Evolutionary conservation across 805 yeast species (phyloP).

Genomic region (Vanderwaltozyma yarrowii): DNA sequence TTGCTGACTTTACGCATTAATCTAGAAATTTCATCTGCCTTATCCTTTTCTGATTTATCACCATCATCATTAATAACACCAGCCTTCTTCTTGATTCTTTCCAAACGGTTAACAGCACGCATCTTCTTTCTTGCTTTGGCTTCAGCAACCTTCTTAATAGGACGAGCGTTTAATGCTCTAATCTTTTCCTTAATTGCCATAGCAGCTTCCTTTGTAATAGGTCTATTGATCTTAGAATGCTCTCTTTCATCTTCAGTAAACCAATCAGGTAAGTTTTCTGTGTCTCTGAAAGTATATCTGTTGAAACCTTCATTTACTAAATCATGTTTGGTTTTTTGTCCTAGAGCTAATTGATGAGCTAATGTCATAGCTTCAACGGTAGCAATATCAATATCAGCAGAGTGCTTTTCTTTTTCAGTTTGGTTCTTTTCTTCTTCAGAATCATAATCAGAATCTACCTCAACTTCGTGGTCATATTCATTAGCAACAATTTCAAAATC

Average conservation of each 20-base stretch:
- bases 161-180: constrained; percentile 86
- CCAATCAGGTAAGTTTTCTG: constrained; percentile 93
- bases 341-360: constrained; percentile 91
- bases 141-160: constrained; percentile 96
- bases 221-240: constrained; percentile 79
- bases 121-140: constrained; percentile 94
- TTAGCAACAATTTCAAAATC: constrained; percentile 42
- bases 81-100: constrained; percentile 84
- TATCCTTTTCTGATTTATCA: constrained; percentile 83
- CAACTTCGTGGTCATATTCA: constrained; percentile 24
- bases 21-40: constrained; percentile 84
- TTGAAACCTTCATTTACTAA: constrained; percentile 88
- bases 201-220: constrained; percentile 92
- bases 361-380: constrained; percentile 96
- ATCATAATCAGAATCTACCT: constrained; percentile 36
- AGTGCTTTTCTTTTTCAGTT: constrained; percentile 37
- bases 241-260: constrained; percentile 83
- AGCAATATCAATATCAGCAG: constrained; percentile 66
- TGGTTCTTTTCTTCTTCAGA: constrained; percentile 43
- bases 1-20: constrained; percentile 73
- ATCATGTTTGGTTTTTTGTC: constrained; percentile 76
- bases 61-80: constrained; percentile 83
- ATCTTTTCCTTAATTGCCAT: constrained; percentile 64
- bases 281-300: constrained; percentile 84
- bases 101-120: constrained; percentile 81